A percentile compares a stretch with the other conserved stretches of the same genome.
Evolutionary conservation across 2,329 filamentous ascomycete genomes (phyloP).

Genomic region (Botrytis squamosa): DNA sequence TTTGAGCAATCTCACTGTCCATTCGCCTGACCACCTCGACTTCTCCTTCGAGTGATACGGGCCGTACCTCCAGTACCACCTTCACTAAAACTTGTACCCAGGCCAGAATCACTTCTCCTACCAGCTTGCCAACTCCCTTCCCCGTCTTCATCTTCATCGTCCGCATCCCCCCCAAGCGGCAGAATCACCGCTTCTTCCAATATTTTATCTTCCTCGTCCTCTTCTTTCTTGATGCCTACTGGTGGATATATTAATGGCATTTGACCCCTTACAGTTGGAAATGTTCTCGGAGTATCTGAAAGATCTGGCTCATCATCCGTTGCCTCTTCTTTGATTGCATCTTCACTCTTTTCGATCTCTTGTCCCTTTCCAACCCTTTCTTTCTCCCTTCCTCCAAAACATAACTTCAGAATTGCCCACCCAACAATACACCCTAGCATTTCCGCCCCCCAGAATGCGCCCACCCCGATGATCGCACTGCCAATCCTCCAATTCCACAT

Average conservation of each 20-base stretch:
- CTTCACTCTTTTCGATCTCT: conserved; percentile 17
- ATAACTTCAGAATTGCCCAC: conserved; percentile 53
- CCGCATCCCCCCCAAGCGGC: conserved; percentile 45
- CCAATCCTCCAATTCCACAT: conserved; percentile 82
- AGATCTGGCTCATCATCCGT: conserved; percentile 38
- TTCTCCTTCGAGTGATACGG: conserved; percentile 32
- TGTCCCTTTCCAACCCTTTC: conserved; percentile 33
- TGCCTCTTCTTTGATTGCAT: conserved; percentile 14
- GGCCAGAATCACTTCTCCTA: conserved; percentile 47
- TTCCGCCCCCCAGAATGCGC: conserved; percentile 74
- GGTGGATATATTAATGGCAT: conserved; percentile 44
- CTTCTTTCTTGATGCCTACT: conserved; percentile 36
- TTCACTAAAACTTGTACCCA: conserved; percentile 55
- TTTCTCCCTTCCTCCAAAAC: conserved; percentile 26
- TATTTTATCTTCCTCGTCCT: conserved; percentile 34
- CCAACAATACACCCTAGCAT: conserved; percentile 63
- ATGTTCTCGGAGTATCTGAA: conserved; percentile 47
- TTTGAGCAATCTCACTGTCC: background rate
- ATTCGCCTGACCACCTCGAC: conserved; percentile 14
- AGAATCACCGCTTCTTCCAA: conserved; percentile 32
- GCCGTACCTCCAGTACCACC: conserved; percentile 34
- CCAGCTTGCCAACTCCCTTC: conserved; percentile 35
- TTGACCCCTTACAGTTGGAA: conserved; percentile 46
- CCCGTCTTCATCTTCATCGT: conserved; percentile 51
- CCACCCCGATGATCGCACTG: conserved; percentile 66